Conservation (phyloP, 2,329 filamentous ascomycete species). For the Colletotrichum incanum region DNA sequence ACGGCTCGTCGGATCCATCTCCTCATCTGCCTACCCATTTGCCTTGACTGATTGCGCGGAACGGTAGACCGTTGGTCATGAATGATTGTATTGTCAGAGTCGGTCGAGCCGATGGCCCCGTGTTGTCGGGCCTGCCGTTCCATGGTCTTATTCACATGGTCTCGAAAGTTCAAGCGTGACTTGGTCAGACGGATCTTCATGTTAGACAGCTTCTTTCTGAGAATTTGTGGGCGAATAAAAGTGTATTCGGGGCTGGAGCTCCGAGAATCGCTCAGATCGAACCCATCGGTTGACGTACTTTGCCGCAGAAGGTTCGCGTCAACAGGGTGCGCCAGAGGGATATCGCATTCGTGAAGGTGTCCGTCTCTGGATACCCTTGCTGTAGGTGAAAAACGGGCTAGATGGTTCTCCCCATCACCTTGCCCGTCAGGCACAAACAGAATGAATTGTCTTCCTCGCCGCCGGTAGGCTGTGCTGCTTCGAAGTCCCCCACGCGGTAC, state of each 20-base stretch:
- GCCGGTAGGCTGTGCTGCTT: constrained; percentile 8
- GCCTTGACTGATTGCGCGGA: neutral
- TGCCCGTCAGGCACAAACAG: neutral
- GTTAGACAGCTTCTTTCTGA: constrained; percentile 43
- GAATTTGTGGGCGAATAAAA: constrained; percentile 20
- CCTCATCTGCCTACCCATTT: constrained; percentile 22
- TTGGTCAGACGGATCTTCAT: constrained; percentile 38
- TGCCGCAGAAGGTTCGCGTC: constrained; percentile 19
- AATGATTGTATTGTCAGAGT: constrained; percentile 1
- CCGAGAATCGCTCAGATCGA: constrained; percentile 26
- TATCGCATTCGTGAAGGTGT: constrained; percentile 26
- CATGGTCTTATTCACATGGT: neutral
- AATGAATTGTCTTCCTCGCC: constrained; percentile 25
- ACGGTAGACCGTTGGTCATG: neutral
- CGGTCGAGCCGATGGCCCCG: neutral
- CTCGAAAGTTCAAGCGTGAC: constrained; percentile 37
- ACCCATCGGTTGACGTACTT: constrained; percentile 33
- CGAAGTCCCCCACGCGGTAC: neutral
- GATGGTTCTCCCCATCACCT: neutral
- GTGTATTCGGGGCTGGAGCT: constrained; percentile 38
- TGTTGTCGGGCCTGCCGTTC: neutral
- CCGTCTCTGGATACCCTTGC: neutral
- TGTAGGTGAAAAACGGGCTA: neutral
- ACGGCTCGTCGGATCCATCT: constrained; percentile 31
- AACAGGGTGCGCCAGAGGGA: constrained; percentile 39